Conservation (phyloP, 2,329 filamentous ascomycete species). For the Monosporascus sp. region DNA sequence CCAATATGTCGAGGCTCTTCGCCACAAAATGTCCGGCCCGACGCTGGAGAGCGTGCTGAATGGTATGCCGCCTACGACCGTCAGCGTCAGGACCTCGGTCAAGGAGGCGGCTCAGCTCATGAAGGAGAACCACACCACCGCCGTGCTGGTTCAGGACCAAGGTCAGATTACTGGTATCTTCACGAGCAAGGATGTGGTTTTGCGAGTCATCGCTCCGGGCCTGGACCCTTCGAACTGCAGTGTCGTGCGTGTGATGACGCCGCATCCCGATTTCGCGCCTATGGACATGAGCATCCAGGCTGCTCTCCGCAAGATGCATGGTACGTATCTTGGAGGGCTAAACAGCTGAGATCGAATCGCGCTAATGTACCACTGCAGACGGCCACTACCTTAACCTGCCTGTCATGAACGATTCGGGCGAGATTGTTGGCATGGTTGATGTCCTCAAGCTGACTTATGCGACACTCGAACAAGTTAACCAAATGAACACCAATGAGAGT, state of each 20-base stretch:
- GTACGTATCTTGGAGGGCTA: conserved; percentile 45
- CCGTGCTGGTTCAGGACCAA: conserved; percentile 92
- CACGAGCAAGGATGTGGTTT: conserved; percentile 97
- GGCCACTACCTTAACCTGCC: conserved; percentile 97
- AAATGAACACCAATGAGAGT: conserved; percentile 82
- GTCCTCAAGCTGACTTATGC: conserved; percentile 97
- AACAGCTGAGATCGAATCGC: not conserved
- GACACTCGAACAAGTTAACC: conserved; percentile 95
- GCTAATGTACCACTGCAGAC: conserved; percentile 49
- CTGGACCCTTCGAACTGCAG: conserved; percentile 93
- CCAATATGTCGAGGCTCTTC: conserved; percentile 93
- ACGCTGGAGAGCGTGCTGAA: conserved; percentile 92
- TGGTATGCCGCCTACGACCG: conserved; percentile 85
- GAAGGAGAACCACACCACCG: conserved; percentile 99
- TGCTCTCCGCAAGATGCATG: conserved; percentile 97
- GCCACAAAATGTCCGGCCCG: conserved; percentile 95
- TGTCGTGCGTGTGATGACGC: conserved; percentile 98
- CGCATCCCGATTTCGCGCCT: conserved; percentile 96
- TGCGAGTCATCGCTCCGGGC: conserved; percentile 94
- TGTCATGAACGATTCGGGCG: conserved; percentile 94
- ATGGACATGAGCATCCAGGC: conserved; percentile 99
- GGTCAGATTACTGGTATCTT: conserved; percentile 98
- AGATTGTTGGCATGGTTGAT: conserved; percentile 99
- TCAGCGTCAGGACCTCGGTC: conserved; percentile 92
- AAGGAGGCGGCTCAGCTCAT: conserved; percentile 92